Evolutionary conservation across 225 moss, liverwort and hornwort genomes (phyloP), one percentile per base, ranked within the genome.

Genomic region (Sphagnum tenellum): DNA sequence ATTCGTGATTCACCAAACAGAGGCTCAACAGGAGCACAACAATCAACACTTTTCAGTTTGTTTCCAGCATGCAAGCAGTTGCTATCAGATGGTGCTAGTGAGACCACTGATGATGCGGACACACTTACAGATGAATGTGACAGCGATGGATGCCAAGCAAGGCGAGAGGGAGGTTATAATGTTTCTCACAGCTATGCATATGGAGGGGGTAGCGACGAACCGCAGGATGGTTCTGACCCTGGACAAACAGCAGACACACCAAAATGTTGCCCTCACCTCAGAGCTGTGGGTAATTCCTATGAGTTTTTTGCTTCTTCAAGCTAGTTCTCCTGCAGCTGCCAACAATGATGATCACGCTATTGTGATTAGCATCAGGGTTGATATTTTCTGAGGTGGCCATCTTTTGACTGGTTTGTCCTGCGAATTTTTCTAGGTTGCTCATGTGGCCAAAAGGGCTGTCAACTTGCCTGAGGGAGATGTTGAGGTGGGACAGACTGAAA

Each of bases 1-100:
- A 86, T 90, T 5, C 88, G 85, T 59, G 88, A 96, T 73, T 72
- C 80, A 45, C 72, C 69, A 58, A 77, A 65, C 55, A 80, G 72
- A 49, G 57, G 65, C 66, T 61, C 77, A 49, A 12, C 49, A 12
- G 72, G 67, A 2, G 44, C 65, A 46, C 78, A 78, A 64, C 81
- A 81, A 55, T 48, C 69, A 57, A 61, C 46, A 11, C 50, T 78
- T 49, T 73, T 69, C 56, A 81, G 69, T 48, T 70, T 78, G 47
- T 53, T 78, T 4, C 84, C 81, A 49, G 81, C 78, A 46, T 78
- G 78, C 60, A 85, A 81, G 56, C 77, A 75, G 56, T 52, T 85
- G 64, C 65, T 85, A 59, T 85, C 84, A 2, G 84, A 85, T 52
- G 84, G 84, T 49, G 84, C 84, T 64, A 78, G 71, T 67, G 84